Percentiles rank a stretch among this genome's conserved stretches.
phyloP scores from a whole-genome alignment of 1,284 basidiomycete species.

The Tremellales sp. region DNA sequence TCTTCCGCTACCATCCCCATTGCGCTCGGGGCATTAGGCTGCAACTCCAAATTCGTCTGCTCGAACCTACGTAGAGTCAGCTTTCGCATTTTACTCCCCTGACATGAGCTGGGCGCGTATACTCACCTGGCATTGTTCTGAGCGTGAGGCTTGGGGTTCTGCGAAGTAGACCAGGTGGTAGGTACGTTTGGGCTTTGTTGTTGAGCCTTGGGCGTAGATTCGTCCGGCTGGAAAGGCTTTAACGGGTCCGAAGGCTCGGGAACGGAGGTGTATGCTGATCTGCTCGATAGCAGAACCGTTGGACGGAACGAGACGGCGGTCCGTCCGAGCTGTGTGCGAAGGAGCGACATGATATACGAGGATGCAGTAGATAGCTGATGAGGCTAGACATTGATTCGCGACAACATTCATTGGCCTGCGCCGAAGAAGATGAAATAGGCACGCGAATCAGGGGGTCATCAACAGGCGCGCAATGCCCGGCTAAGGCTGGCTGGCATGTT shows the following conservation, averaged over 20 bases:
- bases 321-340: background rate
- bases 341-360: background rate
- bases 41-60: constrained; percentile 78
- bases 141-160: constrained; percentile 51
- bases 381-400: too few species aligned
- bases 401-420: too few species aligned
- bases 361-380: too few species aligned
- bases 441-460: too few species aligned
- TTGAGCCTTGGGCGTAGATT: constrained; percentile 20
- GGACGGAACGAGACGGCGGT: background rate
- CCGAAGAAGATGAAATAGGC: too few species aligned
- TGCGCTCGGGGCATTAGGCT: constrained; percentile 85
- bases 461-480: too few species aligned
- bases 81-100: constrained; percentile 40
- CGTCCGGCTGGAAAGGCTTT: constrained; percentile 17
- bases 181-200: constrained; percentile 75
- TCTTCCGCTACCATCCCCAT: constrained; percentile 85
- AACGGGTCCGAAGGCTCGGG: constrained; percentile 18
- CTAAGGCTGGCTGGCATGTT: too few species aligned
- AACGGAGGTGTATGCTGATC: constrained; percentile 1
- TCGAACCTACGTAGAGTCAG: constrained; percentile 77
- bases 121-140: constrained; percentile 18
- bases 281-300: background rate
- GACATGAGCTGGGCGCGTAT: background rate
- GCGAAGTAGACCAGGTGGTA: constrained; percentile 71